Evolutionary conservation across 345 rosid genomes (phyloP), one percentile per base, ranked within the genome.

Genomic region (Eucalyptus regnans): DNA sequence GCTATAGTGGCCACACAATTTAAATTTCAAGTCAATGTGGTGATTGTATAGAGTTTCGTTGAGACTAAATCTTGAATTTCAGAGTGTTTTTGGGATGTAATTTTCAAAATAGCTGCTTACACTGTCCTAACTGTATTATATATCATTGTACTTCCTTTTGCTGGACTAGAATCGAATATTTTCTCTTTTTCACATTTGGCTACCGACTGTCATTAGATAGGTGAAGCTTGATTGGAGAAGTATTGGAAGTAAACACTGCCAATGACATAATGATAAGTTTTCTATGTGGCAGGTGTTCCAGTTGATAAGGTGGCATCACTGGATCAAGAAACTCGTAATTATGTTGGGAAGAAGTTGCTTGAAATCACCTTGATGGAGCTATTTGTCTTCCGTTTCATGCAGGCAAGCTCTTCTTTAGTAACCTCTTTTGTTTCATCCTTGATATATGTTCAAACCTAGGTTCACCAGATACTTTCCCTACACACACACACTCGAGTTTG

Each of bases 331-430:
- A 96, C 95, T 88, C 94, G 99, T 87, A 93, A 97, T 91, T 92
- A 94, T 93, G 98, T 97, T 66, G 99, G 97, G 90, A 93, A 87
- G 60, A 97, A 97, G 92, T 92, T 97, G 95, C 94, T 97, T 71
- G 96, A 98, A 91, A 94, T 98, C 92, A 95, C 99, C 25, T 92
- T 98, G 84, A 93, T 92, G 91, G 99, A 98, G 91, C 94, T 98
- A 81, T 98, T 98, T 90, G 96, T 94, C 50, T 95, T 95, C 94
- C 97, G 96, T 88, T 98, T 97, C 92, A 98, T 97, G 99, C 98
- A 95, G 98, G 98, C 89, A 62, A 80, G 89, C 31, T 80, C 31
- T 66, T 66, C 88, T 86, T 13, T 31, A n/a, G 18, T 43, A 25
- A 41, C 44, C 20, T 79, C 50, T 18, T 88, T 18, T 22, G 41